Conservation (phyloP, 139 green algal species). For the Chlorella sp. region DNA sequence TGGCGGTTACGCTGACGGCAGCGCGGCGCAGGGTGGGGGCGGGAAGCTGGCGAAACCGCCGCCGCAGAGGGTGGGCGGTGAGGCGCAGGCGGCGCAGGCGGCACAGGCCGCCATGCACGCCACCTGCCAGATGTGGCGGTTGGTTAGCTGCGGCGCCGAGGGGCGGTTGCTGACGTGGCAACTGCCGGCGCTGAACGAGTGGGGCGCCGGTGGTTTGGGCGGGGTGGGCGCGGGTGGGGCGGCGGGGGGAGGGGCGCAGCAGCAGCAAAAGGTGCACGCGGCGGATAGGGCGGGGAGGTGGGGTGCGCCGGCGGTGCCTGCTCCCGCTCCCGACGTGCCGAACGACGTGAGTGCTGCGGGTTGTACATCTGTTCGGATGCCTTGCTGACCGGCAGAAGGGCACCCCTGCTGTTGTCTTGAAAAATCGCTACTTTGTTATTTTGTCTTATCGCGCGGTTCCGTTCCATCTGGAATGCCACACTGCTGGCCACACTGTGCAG, state of each 20-base stretch:
- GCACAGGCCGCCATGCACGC: not conserved
- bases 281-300: not conserved
- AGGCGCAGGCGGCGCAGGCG: not conserved
- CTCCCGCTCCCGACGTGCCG: not conserved
- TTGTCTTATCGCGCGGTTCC: too few relatives aligned
- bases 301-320: not conserved
- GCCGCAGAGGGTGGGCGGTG: too few relatives aligned
- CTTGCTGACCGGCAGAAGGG: too few relatives aligned
- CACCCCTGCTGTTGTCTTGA: too few relatives aligned
- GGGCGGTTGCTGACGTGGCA: constrained; percentile 23
- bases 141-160: constrained; percentile 28
- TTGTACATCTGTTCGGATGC: too few relatives aligned
- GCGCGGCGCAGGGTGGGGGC: too few relatives aligned
- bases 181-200: not conserved
- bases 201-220: not conserved
- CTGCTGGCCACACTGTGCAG: too few relatives aligned
- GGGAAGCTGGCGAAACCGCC: too few relatives aligned
- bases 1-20: too few relatives aligned
- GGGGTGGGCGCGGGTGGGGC: not conserved
- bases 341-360: not conserved
- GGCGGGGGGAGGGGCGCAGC: not conserved
- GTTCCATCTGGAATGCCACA: too few relatives aligned
- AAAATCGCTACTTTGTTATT: too few relatives aligned
- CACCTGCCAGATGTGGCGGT: not conserved
- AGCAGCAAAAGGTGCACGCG: too few relatives aligned